Percentiles rank a stretch among this genome's conserved stretches.
phyloP scores from a whole-genome alignment of 2,329 filamentous ascomycete species.

The Aspergillus clavatus region DNA sequence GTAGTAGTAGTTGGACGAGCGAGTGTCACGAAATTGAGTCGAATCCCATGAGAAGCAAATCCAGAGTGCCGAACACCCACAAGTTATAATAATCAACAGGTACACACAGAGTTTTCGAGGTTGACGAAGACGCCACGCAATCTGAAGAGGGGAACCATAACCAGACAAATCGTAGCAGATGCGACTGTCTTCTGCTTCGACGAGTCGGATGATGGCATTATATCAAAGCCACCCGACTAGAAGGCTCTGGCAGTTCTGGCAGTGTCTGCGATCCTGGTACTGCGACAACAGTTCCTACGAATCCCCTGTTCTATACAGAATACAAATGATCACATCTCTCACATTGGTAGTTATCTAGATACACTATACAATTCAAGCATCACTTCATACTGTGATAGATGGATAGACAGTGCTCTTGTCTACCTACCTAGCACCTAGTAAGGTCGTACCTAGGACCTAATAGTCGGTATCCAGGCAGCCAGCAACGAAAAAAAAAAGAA shows the following conservation, averaged over 20 bases:
- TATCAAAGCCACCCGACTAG: slow-evolving; percentile 4
- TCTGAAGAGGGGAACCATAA: slow-evolving; percentile 9
- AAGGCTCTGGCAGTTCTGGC: neutral
- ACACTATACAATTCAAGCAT: neutral
- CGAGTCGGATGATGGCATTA: slow-evolving; percentile 10
- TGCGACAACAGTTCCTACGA: neutral
- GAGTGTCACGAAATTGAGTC: neutral
- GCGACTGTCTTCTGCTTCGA: slow-evolving; percentile 15
- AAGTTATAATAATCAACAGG: slow-evolving; percentile 2
- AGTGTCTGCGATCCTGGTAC: neutral
- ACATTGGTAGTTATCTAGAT: no score
- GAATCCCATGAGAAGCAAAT: neutral
- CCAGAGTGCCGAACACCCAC: slow-evolving; percentile 3
- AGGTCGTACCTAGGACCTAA: neutral
- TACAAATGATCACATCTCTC: neutral
- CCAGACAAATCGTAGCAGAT: slow-evolving; percentile 8
- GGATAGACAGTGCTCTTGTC: no score
- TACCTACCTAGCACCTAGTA: no score
- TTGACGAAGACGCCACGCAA: slow-evolving; percentile 29
- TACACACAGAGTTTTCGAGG: slow-evolving; percentile 7
- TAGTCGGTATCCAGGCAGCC: neutral
- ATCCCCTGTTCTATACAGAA: neutral
- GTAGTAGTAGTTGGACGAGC: neutral
- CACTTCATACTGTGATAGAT: no score
- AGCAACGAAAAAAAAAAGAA: no score